Evolutionary conservation across 331 rosid species (phyloP).

Genomic region (Quercus tomentella): DNA sequence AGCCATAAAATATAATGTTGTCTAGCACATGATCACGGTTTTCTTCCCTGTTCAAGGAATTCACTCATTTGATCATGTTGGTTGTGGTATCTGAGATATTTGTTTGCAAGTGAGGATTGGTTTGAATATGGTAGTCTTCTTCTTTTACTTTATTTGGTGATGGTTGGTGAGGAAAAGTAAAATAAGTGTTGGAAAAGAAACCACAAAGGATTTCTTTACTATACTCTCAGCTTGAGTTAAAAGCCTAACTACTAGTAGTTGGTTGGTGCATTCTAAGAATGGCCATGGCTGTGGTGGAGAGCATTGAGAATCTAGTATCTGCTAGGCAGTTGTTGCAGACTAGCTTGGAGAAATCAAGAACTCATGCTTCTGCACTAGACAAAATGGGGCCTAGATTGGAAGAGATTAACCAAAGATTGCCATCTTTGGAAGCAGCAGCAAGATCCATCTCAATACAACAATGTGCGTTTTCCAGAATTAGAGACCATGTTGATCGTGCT

Average conservation of each 20-base stretch:
- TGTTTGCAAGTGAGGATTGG: constrained; percentile 74
- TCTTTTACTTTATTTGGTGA: constrained; percentile 47
- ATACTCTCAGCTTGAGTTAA: constrained; percentile 18
- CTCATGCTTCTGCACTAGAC: constrained; percentile 40
- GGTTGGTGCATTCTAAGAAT: constrained; percentile 14
- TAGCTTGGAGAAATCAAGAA: constrained; percentile 50
- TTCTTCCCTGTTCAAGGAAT: constrained; percentile 18
- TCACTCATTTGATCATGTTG: constrained; percentile 29
- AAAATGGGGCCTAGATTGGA: constrained; percentile 48
- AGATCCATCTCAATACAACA: constrained; percentile 14
- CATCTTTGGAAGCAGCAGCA: constrained; percentile 45
- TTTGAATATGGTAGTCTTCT: constrained; percentile 37
- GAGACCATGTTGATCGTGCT: constrained; percentile 45
- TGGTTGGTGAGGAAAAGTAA: constrained; percentile 73
- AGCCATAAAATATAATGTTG: too few relatives aligned
- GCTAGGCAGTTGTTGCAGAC: constrained; percentile 46
- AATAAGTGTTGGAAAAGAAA: constrained; percentile 38
- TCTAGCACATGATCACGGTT: too few relatives aligned
- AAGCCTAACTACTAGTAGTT: constrained; percentile 11
- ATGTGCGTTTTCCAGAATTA: constrained; percentile 32
- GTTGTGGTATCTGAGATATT: constrained; percentile 51
- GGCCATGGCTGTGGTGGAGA: constrained; percentile 40
- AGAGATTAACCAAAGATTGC: constrained; percentile 32
- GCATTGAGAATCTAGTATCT: constrained; percentile 39
- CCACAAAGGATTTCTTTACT: constrained; percentile 21